Percentiles rank a stretch among this genome's conserved stretches.
These are phyloP conservation scores for Wallacemonas sp. DNA, from an alignment of 208 protist genomes.

Conservation along the genomic window DNA sequence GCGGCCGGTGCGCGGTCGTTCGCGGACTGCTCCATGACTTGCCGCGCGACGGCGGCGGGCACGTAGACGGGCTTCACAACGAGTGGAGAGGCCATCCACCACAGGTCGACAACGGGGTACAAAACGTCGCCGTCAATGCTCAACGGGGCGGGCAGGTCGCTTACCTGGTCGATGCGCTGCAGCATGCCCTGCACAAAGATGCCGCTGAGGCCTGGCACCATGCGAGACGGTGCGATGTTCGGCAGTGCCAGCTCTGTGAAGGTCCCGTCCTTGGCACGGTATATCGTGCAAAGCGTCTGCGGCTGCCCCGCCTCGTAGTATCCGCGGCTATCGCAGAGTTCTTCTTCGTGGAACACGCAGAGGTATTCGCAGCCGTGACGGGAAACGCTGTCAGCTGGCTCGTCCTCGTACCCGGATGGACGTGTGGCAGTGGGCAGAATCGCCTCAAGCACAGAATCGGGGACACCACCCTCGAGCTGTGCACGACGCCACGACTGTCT, in stretches of 20 bases:
- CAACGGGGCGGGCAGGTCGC: conserved; percentile 13
- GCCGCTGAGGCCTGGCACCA: conserved; percentile 47
- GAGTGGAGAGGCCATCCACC: conserved; percentile 80
- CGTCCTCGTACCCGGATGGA: neutral
- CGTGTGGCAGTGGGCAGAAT: neutral
- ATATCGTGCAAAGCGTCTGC: conserved; percentile 58
- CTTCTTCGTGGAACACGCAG: conserved; percentile 78
- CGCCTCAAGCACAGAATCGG: neutral
- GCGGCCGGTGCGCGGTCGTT: too few species aligned
- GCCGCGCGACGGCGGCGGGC: neutral
- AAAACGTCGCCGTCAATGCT: conserved; percentile 32
- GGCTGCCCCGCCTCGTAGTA: conserved; percentile 53
- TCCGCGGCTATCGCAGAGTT: conserved; percentile 51
- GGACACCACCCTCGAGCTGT: neutral
- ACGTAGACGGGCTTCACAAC: conserved; percentile 62
- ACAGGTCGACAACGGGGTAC: conserved; percentile 50
- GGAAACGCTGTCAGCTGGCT: neutral
- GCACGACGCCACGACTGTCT: neutral
- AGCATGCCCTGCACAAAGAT: conserved; percentile 61
- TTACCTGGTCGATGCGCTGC: conserved; percentile 12
- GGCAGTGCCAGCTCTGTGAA: conserved; percentile 51
- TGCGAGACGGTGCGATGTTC: conserved; percentile 41
- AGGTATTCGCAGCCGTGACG: conserved; percentile 52
- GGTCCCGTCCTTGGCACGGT: conserved; percentile 42
- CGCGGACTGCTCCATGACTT: neutral